phyloP scores from a whole-genome alignment of 805 yeast genomes.

The Kazachstania martiniae region DNA sequence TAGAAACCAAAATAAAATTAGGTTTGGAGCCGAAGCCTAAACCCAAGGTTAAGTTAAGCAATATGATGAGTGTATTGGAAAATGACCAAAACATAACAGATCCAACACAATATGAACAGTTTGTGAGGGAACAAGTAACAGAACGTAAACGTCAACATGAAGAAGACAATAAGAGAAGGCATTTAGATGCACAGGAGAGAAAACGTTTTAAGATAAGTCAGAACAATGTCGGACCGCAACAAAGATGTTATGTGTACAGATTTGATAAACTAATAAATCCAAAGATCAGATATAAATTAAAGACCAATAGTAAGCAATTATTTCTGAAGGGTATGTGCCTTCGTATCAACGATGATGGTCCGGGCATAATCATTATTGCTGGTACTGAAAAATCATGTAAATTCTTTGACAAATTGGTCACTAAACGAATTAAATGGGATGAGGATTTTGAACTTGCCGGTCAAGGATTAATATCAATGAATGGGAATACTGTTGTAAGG shows the following conservation, averaged over 20 bases:
- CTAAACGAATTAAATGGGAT: conserved; percentile 60
- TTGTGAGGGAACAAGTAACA: conserved; percentile 58
- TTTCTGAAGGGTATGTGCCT: conserved; percentile 55
- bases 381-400: conserved; percentile 56
- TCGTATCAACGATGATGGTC: conserved; percentile 30
- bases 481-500: conserved; percentile 35
- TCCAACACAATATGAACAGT: conserved; percentile 76
- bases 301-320: conserved; percentile 68
- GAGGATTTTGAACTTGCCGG: conserved; percentile 31
- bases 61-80: conserved; percentile 67
- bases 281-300: conserved; percentile 62
- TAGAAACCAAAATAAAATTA: conserved; percentile 63
- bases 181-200: conserved; percentile 16
- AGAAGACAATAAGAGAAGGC: conserved; percentile 49
- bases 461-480: conserved; percentile 26
- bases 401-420: conserved; percentile 53
- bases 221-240: too few species aligned
- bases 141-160: conserved; percentile 51
- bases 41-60: conserved; percentile 76
- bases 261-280: conserved; percentile 47
- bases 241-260: conserved; percentile 41
- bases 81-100: conserved; percentile 80
- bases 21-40: conserved; percentile 85
- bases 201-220: neutral
- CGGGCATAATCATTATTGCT: conserved; percentile 57